Base-by-base conservation (phyloP, 2,329 filamentous ascomycete species). In the Fusarium xylarioides region DNA sequence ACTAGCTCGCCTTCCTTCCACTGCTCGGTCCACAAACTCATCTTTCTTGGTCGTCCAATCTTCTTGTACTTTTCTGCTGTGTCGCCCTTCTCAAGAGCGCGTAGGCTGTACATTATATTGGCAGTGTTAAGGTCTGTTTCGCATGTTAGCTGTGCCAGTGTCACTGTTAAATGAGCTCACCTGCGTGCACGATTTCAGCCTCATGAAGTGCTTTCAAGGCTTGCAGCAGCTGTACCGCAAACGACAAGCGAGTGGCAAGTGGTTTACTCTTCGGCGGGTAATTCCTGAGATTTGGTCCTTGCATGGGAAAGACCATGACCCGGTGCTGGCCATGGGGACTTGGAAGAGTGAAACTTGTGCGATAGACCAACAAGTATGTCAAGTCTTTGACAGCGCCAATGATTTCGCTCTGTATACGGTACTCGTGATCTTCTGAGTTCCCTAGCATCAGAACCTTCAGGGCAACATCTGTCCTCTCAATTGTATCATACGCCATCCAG, bases 261-360 rank as follows among this genome's bases (percentile, higher is more conserved):
- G n/a, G n/a, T n/a, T n/a, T n/a, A n/a, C n/a, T n/a, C n/a, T n/a
- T n/a, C n/a, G n/a, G n/a, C 0, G 21, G 8, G 11, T 23, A 2
- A 5, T 50, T 34, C 9, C 47, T 34, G 0, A 50, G 11, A 4
- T 23, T 50, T 8, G 47, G 47, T 14, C 30, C 47, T 50, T 50
- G 30, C 0, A 15, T 2, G 2, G n/a, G 47, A 34, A 50, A 9
- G 15, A 19, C 47, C 0, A 50, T 7, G 0, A 50, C 30, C 0
- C 30, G 21, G 1, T 50, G 30, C 14, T 19, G 16, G 2, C 21
- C n/a, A 7, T 50, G 47, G 0, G 30, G 30, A 0, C 16, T 50
- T 0, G 4, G 8, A n/a, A n/a, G 1, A 50, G 30, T 0, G 5
- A 18, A 34, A 34, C 0, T 5, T 50, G 5, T 3, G 2, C 7